Conservation (phyloP, 2,329 filamentous ascomycete genomes). For the Colletotrichum gigasporum region DNA sequence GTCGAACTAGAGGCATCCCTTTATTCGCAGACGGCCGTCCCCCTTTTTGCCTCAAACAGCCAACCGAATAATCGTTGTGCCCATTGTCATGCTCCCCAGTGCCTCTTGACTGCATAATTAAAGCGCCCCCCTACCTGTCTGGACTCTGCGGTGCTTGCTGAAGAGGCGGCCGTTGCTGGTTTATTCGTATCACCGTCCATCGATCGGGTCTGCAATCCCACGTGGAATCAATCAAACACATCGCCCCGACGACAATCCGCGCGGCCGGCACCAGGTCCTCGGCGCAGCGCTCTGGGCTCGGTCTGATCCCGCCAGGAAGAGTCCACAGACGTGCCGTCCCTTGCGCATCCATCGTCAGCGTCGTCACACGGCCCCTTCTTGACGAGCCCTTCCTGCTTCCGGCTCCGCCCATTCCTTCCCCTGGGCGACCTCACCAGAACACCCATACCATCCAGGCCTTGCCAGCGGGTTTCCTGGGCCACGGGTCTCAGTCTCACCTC, state of each 20-base stretch:
- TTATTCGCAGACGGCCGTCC: neutral
- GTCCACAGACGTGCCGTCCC: conserved; percentile 6
- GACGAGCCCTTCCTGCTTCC: conserved; percentile 3
- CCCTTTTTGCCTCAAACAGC: neutral
- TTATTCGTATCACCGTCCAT: neutral
- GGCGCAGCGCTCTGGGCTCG: neutral
- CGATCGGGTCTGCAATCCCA: neutral
- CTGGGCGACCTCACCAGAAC: too few species aligned
- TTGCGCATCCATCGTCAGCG: neutral
- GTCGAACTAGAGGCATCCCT: neutral
- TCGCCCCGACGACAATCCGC: neutral
- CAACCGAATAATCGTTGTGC: neutral
- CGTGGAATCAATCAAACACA: too few species aligned
- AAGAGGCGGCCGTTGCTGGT: too few species aligned
- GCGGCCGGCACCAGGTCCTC: neutral
- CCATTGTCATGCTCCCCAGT: too few species aligned
- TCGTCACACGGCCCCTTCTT: conserved; percentile 2
- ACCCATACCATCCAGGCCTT: too few species aligned
- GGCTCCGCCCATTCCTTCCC: neutral
- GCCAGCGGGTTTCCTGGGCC: neutral
- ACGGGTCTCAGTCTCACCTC: too few species aligned
- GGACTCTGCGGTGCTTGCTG: too few species aligned
- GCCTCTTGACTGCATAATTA: too few species aligned
- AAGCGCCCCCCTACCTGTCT: too few species aligned
- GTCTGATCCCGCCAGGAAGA: neutral